A percentile compares a stretch with the other conserved stretches of the same genome.
These are phyloP conservation scores for Exophiala xenobiotica DNA, from an alignment of 2,329 filamentous ascomycete genomes.

Conservation along the genomic window DNA sequence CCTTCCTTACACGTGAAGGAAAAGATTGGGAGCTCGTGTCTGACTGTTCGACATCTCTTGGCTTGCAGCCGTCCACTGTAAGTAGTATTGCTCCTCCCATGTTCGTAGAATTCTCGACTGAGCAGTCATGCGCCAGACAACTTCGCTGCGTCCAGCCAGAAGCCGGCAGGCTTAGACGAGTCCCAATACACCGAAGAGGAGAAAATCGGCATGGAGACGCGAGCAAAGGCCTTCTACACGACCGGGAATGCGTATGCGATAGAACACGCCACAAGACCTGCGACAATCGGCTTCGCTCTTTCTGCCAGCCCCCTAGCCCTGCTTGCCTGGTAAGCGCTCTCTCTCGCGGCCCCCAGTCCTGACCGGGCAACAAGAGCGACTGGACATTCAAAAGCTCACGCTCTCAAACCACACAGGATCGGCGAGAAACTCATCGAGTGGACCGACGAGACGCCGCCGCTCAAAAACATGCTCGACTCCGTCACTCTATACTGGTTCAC, in stretches of 20 bases:
- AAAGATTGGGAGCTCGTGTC: too few relatives aligned
- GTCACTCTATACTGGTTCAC: slow-evolving; percentile 41
- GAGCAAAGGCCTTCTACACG: slow-evolving; percentile 39
- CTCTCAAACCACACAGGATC: slow-evolving; percentile 33
- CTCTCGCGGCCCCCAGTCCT: neutral
- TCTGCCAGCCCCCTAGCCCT: slow-evolving; percentile 55
- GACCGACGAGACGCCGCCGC: slow-evolving; percentile 35
- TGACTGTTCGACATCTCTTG: neutral
- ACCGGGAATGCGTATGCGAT: slow-evolving; percentile 51
- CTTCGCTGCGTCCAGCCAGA: neutral
- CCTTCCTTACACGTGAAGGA: too few relatives aligned
- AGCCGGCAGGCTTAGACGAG: neutral
- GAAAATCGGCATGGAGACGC: slow-evolving; percentile 36
- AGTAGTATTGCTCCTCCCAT: neutral
- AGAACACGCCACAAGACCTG: slow-evolving; percentile 55
- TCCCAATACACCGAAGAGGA: slow-evolving; percentile 35
- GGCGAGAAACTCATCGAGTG: slow-evolving; percentile 40
- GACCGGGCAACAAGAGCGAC: too few relatives aligned
- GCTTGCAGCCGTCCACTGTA: neutral
- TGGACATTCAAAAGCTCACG: neutral
- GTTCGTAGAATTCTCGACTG: neutral
- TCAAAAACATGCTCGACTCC: slow-evolving; percentile 36
- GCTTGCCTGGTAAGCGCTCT: slow-evolving; percentile 51
- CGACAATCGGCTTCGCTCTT: slow-evolving; percentile 57
- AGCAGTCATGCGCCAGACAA: neutral